A percentile compares a stretch with the other conserved stretches of the same genome.
phyloP scores from a whole-genome alignment of 164 flowering plant genomes.

The Tetrastigma voinierianum region DNA sequence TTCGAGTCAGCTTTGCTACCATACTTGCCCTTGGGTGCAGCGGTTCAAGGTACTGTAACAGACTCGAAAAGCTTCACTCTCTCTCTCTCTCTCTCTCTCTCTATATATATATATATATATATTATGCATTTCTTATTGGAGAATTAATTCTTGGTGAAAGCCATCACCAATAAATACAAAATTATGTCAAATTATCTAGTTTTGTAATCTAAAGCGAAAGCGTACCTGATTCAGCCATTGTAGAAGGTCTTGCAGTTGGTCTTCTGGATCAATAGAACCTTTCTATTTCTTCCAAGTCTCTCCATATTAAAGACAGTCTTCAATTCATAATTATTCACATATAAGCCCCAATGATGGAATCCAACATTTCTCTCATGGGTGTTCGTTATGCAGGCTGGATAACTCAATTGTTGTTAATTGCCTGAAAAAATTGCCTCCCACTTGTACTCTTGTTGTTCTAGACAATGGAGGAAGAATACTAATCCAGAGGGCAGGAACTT shows the following conservation, averaged over 20 bases:
- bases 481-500: constrained; percentile 30
- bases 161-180: too few relatives aligned
- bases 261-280: too few relatives aligned
- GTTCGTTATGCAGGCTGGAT: constrained; percentile 27
- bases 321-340: too few relatives aligned
- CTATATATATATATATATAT: constrained; percentile 1
- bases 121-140: too few relatives aligned
- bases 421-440: constrained; percentile 38
- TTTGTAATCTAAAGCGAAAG: too few relatives aligned
- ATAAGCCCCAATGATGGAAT: too few relatives aligned
- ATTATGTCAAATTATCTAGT: too few relatives aligned
- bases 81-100: constrained; percentile 1
- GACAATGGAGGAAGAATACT: constrained; percentile 34
- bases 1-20: constrained; percentile 30
- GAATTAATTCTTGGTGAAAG: too few relatives aligned
- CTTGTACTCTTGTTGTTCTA: constrained; percentile 41
- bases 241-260: too few relatives aligned
- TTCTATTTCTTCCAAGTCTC: too few relatives aligned
- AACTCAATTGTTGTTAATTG: constrained; percentile 20
- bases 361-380: constrained; percentile 2
- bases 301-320: too few relatives aligned
- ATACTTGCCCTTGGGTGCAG: constrained; percentile 43
- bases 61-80: not conserved
- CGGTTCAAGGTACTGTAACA: constrained; percentile 24
- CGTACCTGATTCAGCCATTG: too few relatives aligned